These are phyloP conservation scores for Pichia cabralensis DNA, from an alignment of 805 yeast genomes.

Conservation along the genomic window DNA sequence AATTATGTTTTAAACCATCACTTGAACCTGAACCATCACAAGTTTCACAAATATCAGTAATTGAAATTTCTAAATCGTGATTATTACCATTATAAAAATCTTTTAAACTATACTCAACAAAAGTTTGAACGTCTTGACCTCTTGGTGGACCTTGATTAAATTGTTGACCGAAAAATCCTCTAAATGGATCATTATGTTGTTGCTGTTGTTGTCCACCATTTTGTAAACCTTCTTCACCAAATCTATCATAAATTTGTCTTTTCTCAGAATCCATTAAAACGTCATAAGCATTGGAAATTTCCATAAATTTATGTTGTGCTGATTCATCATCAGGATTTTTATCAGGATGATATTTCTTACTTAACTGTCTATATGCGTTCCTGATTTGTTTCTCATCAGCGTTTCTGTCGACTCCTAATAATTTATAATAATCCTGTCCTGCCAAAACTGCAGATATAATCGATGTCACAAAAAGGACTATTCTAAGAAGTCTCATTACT, in stretches of 20 bases:
- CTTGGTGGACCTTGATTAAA: constrained; percentile 31
- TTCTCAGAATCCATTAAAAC: constrained; percentile 66
- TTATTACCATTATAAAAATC: constrained; percentile 67
- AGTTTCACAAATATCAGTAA: constrained; percentile 65
- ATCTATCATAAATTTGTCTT: constrained; percentile 57
- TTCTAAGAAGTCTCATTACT: too few relatives aligned
- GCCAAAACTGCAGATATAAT: constrained; percentile 19
- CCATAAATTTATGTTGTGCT: constrained; percentile 80
- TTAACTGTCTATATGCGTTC: constrained; percentile 70
- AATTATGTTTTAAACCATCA: constrained; percentile 60
- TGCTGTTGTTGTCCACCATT: constrained; percentile 28
- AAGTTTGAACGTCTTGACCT: constrained; percentile 56
- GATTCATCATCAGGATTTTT: constrained; percentile 76
- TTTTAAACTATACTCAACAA: constrained; percentile 44
- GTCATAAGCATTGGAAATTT: constrained; percentile 90
- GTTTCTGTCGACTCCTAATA: constrained; percentile 57
- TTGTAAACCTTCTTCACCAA: constrained; percentile 67
- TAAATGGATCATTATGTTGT: constrained; percentile 44
- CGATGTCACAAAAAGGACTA: too few relatives aligned
- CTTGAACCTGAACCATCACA: constrained; percentile 83
- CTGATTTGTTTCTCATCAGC: constrained; percentile 79
- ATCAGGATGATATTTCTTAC: constrained; percentile 90
- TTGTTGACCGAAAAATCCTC: constrained; percentile 48
- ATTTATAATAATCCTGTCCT: constrained; percentile 34
- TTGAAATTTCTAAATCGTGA: constrained; percentile 47